phyloP scores from a whole-genome alignment of 2,329 filamentous ascomycete species.

The Penicillium thymicola region DNA sequence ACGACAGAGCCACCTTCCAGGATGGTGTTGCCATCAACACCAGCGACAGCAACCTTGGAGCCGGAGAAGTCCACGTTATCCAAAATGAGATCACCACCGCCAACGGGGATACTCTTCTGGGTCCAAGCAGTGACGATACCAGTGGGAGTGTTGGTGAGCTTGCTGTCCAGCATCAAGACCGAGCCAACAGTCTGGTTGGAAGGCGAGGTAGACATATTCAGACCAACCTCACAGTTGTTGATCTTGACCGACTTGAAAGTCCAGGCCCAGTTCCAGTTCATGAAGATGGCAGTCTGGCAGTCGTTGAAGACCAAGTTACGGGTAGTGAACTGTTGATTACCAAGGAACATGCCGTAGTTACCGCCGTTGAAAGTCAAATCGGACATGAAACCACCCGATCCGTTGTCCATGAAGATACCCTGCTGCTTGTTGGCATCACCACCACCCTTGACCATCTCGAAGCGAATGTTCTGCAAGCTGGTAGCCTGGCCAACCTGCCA shows the following conservation, averaged over 20 bases:
- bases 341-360: slow-evolving; percentile 71
- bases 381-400: slow-evolving; percentile 78
- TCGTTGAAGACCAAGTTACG: slow-evolving; percentile 79
- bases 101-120: slow-evolving; percentile 57
- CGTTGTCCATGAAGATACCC: slow-evolving; percentile 82
- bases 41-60: slow-evolving; percentile 64
- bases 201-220: slow-evolving; percentile 71
- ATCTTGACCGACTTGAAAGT: slow-evolving; percentile 73
- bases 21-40: slow-evolving; percentile 55
- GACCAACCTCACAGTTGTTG: slow-evolving; percentile 69
- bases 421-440: slow-evolving; percentile 65
- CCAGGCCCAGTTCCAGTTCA: slow-evolving; percentile 94
- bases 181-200: slow-evolving; percentile 76
- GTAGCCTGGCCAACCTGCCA: slow-evolving; percentile 86
- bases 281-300: slow-evolving; percentile 77
- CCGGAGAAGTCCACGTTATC: slow-evolving; percentile 85
- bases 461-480: slow-evolving; percentile 74
- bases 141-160: slow-evolving; percentile 69
- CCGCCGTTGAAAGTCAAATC: slow-evolving; percentile 83
- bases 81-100: slow-evolving; percentile 77
- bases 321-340: slow-evolving; percentile 83
- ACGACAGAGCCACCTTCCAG: slow-evolving; percentile 69
- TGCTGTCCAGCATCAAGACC: slow-evolving; percentile 76
- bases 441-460: slow-evolving; percentile 70
- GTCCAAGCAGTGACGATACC: slow-evolving; percentile 76